phyloP scores from a whole-genome alignment of 176 grass and related monocot species.

The Canna indica region DNA sequence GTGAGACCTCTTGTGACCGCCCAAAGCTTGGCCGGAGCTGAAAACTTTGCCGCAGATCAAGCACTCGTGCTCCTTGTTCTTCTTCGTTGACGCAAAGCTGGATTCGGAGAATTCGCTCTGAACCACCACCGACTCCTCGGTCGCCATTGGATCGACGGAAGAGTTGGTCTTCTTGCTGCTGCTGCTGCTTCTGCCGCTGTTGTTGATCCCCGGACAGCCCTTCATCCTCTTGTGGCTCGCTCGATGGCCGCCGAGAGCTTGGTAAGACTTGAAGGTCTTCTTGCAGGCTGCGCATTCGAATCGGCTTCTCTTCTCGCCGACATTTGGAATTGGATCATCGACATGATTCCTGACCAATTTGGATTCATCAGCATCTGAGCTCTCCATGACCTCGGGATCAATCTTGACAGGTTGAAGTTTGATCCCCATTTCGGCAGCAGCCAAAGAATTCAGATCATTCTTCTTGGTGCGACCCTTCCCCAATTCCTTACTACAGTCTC shows the following conservation, averaged over 20 bases:
- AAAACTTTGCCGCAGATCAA: neutral
- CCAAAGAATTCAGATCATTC: neutral
- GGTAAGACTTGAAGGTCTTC: constrained; percentile 50
- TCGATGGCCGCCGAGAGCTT: constrained; percentile 66
- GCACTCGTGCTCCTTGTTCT: constrained; percentile 3
- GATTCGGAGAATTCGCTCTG: neutral
- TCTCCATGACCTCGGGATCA: neutral
- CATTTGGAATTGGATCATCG: neutral
- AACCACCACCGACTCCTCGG: neutral
- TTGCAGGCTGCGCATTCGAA: constrained; percentile 39
- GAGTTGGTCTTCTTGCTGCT: neutral
- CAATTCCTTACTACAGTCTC: neutral
- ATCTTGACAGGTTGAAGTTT: neutral
- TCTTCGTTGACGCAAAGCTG: neutral
- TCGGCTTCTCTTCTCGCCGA: constrained; percentile 16
- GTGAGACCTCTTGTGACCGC: constrained; percentile 1
- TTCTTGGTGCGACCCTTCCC: neutral
- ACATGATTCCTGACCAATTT: neutral
- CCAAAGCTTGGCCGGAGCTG: constrained; percentile 8
- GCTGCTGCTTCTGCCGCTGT: too few species aligned
- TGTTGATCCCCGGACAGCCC: constrained; percentile 6
- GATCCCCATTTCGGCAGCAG: neutral
- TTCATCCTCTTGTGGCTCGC: constrained; percentile 63
- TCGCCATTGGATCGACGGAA: neutral
- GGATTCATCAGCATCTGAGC: neutral